Evolutionary conservation across 805 yeast species (phyloP).

Genomic region (Barnettozyma wickerhamii): DNA sequence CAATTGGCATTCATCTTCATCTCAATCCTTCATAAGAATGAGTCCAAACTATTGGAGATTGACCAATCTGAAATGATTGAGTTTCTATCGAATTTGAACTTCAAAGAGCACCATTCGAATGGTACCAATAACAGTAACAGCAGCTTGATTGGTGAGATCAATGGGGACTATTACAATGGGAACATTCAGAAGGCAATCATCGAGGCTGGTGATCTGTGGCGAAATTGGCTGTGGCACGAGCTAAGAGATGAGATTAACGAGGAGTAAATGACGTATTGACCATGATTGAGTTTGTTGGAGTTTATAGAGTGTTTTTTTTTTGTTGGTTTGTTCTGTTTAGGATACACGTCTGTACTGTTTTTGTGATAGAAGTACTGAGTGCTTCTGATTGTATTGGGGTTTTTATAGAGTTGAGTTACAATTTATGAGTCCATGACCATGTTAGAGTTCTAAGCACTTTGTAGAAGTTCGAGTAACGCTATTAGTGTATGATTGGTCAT

Average conservation of each 20-base stretch:
- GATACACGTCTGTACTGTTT: background rate
- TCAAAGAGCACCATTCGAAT: constrained; percentile 1
- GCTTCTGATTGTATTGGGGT: no score
- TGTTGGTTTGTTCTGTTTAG: background rate
- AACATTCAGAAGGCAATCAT: constrained; percentile 65
- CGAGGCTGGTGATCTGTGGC: constrained; percentile 86
- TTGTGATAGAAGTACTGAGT: no score
- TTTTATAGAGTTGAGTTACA: no score
- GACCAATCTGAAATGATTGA: constrained; percentile 89
- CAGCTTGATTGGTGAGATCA: constrained; percentile 1
- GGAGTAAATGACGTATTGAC: constrained; percentile 4
- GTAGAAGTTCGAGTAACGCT: no score
- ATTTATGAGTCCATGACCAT: no score
- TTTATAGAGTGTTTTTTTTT: constrained; percentile 4
- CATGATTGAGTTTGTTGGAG: no score
- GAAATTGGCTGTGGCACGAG: constrained; percentile 72
- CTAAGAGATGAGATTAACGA: constrained; percentile 38
- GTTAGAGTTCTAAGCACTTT: no score
- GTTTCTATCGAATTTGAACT: constrained; percentile 47
- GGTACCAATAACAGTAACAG: constrained; percentile 1
- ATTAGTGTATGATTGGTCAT: no score
- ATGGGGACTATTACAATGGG: constrained; percentile 1
- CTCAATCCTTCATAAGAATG: constrained; percentile 77
- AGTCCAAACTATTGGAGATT: constrained; percentile 72
- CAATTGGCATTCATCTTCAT: constrained; percentile 72